phyloP scores from a whole-genome alignment of 1,139 yeast species.

The Zygosaccharomyces pseudobailii region DNA sequence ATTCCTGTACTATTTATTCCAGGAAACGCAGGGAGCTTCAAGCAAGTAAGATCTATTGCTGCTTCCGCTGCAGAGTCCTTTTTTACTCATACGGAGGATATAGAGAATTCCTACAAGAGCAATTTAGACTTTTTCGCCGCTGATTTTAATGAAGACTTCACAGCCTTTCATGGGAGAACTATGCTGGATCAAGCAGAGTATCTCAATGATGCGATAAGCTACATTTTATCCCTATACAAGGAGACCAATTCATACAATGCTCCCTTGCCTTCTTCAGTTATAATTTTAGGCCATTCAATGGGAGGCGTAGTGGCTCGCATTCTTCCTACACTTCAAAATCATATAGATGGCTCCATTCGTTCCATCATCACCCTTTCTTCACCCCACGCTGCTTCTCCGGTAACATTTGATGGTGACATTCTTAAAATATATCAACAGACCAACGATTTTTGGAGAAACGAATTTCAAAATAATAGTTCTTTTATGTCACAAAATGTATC shows the following conservation, averaged over 20 bases:
- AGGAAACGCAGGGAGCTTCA: slow-evolving; percentile 94
- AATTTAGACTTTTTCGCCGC: slow-evolving; percentile 79
- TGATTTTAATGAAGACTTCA: slow-evolving; percentile 92
- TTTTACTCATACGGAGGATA: slow-evolving; percentile 36
- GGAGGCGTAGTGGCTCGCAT: slow-evolving; percentile 91
- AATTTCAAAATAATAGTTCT: slow-evolving; percentile 38
- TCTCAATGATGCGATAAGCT: slow-evolving; percentile 77
- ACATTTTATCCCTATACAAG: slow-evolving; percentile 64
- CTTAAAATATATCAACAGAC: slow-evolving; percentile 66
- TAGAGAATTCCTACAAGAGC: slow-evolving; percentile 35
- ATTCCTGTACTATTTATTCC: slow-evolving; percentile 90
- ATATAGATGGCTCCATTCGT: slow-evolving; percentile 64
- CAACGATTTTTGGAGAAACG: slow-evolving; percentile 76
- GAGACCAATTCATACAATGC: slow-evolving; percentile 20
- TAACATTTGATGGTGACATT: slow-evolving; percentile 91
- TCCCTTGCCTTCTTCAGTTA: slow-evolving; percentile 60
- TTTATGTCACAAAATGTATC: slow-evolving; percentile 43
- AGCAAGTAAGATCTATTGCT: slow-evolving; percentile 90
- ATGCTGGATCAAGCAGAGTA: slow-evolving; percentile 92
- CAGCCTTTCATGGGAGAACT: slow-evolving; percentile 94
- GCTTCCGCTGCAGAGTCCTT: slow-evolving; percentile 59
- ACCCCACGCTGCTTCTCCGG: slow-evolving; percentile 91
- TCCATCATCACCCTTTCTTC: slow-evolving; percentile 85
- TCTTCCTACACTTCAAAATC: slow-evolving; percentile 74
- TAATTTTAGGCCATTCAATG: slow-evolving; percentile 90